Conservation (phyloP, 257 asterid species). For the Gynochthodes officinalis region DNA sequence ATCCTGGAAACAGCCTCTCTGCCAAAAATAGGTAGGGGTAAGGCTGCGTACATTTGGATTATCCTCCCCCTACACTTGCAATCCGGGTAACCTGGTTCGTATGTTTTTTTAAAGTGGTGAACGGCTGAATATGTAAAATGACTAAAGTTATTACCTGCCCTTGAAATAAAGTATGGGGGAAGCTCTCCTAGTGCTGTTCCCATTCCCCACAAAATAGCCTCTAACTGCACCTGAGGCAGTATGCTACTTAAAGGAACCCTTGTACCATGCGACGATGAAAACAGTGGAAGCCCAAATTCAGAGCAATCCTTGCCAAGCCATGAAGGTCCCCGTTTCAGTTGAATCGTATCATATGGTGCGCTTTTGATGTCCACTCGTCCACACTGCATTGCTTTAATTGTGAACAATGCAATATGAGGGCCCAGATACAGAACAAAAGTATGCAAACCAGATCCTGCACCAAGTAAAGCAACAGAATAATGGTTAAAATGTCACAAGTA, state of each 20-base stretch:
- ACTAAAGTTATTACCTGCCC: constrained; percentile 63
- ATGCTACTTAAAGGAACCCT: constrained; percentile 75
- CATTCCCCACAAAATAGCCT: constrained; percentile 83
- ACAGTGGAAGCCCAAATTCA: constrained; percentile 71
- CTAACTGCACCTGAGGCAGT: constrained; percentile 87
- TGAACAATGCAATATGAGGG: constrained; percentile 88
- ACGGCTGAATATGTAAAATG: background rate
- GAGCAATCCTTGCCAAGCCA: constrained; percentile 90
- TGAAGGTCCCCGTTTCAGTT: constrained; percentile 57
- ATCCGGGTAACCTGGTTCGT: too few species aligned
- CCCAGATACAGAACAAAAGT: constrained; percentile 93
- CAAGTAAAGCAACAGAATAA: constrained; percentile 10
- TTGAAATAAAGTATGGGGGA: constrained; percentile 92
- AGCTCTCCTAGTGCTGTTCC: constrained; percentile 97
- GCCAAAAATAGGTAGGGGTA: too few species aligned
- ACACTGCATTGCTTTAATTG: constrained; percentile 80
- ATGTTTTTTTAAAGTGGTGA: background rate
- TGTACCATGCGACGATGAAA: constrained; percentile 49
- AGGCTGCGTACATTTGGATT: too few species aligned
- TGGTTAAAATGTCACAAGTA: background rate
- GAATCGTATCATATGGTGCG: constrained; percentile 92
- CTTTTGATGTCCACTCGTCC: constrained; percentile 86
- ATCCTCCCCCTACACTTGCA: too few species aligned
- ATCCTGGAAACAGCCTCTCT: too few species aligned
- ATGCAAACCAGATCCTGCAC: constrained; percentile 89